Percentiles rank a stretch among this genome's conserved stretches.
Evolutionary conservation across 257 asterid genomes (phyloP).

Genomic region (Leptodermis oblonga): DNA sequence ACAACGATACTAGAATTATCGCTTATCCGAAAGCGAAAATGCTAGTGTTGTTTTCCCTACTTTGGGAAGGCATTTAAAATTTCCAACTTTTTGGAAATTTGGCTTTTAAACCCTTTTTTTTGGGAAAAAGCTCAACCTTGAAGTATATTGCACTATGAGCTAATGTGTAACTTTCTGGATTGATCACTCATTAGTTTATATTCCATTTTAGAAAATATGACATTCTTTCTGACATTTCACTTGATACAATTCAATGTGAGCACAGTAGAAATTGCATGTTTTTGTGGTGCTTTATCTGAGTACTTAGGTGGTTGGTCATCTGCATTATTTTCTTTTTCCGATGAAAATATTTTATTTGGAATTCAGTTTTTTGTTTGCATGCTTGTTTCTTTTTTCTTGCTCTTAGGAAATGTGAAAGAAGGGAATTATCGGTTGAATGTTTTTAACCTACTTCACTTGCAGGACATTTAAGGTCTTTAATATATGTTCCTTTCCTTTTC

Average conservation of each 20-base stretch:
- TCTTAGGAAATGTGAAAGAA: not conserved
- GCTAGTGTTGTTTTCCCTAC: too few species aligned
- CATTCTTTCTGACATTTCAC: not conserved
- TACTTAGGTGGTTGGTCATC: not conserved
- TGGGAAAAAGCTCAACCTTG: too few species aligned
- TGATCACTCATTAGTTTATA: not conserved
- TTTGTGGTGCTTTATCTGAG: not conserved
- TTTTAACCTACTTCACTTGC: not conserved
- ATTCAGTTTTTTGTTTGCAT: not conserved
- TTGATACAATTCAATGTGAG: not conserved
- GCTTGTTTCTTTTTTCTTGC: not conserved
- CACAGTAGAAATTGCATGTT: not conserved
- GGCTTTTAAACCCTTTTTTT: too few species aligned
- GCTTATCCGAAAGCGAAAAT: too few species aligned
- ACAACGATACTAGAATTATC: too few species aligned
- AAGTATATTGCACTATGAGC: too few species aligned
- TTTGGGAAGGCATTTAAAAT: too few species aligned
- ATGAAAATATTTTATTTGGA: not conserved
- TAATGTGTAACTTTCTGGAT: not conserved
- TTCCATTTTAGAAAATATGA: not conserved
- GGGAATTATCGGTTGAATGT: not conserved
- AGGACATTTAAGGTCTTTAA: not conserved
- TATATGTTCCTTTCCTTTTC: not conserved
- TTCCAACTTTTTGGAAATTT: too few species aligned
- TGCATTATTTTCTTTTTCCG: not conserved